phyloP scores from a whole-genome alignment of 345 rosid species.

The Streptanthus diversifolius region DNA sequence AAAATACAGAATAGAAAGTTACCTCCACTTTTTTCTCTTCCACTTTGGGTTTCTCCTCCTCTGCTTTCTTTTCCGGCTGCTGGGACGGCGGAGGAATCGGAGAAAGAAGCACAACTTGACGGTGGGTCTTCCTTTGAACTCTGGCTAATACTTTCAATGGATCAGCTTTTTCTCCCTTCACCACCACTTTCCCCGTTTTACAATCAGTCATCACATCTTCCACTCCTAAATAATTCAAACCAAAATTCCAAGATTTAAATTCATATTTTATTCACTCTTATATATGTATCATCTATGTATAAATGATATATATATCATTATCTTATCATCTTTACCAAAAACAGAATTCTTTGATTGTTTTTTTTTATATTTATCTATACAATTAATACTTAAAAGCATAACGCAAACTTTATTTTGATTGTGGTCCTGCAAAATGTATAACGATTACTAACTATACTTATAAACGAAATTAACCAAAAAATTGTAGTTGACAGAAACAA shows the following conservation, averaged over 20 bases:
- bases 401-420: background rate
- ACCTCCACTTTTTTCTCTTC: conserved; percentile 87
- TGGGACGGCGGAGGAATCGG: conserved; percentile 81
- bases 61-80: conserved; percentile 58
- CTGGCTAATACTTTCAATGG: conserved; percentile 79
- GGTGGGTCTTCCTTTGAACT: conserved; percentile 78
- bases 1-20: background rate
- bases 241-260: background rate
- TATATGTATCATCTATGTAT: background rate
- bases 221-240: conserved; percentile 51
- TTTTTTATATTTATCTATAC: background rate
- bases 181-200: conserved; percentile 77
- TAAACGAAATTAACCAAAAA: background rate
- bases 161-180: conserved; percentile 96
- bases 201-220: conserved; percentile 89
- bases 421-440: conserved; percentile 16
- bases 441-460: conserved; percentile 10
- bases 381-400: background rate
- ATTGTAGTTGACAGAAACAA: conserved; percentile 11
- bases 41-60: conserved; percentile 50
- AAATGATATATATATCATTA: background rate
- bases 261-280: background rate
- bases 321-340: background rate
- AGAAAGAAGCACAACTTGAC: conserved; percentile 80
- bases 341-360: background rate